A percentile compares a stretch with the other conserved stretches of the same genome.
Evolutionary conservation across 169 alveolate genomes (phyloP).

Genomic region (Eimeria zaria): DNA sequence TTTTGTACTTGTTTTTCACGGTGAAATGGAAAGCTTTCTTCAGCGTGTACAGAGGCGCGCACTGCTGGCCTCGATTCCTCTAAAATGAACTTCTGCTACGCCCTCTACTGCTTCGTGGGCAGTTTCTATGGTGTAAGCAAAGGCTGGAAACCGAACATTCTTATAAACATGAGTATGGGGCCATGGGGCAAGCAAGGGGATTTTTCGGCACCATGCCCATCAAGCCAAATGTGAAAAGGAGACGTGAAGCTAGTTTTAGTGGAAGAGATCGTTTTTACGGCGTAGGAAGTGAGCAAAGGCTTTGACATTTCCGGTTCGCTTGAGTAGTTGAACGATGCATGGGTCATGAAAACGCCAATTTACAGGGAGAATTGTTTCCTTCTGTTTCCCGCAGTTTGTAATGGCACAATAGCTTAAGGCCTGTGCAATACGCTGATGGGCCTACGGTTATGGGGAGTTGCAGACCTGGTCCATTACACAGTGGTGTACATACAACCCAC

Average conservation of each 20-base stretch:
- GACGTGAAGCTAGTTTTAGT: background rate
- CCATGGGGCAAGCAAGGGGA: background rate
- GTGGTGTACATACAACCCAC: background rate
- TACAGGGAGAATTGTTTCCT: background rate
- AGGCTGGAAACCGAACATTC: background rate
- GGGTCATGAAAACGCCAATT: background rate
- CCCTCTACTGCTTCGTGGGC: background rate
- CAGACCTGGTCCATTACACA: background rate
- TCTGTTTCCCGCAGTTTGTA: too few species aligned
- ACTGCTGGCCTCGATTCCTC: background rate
- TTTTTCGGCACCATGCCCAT: background rate
- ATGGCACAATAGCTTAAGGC: background rate
- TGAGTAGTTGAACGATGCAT: background rate
- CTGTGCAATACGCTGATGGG: background rate
- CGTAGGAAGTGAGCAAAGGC: background rate
- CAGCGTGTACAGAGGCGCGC: background rate
- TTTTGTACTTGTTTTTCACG: background rate
- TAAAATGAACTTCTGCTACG: background rate
- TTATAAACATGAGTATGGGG: background rate
- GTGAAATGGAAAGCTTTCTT: background rate
- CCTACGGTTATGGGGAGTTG: too few species aligned
- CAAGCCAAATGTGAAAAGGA: background rate
- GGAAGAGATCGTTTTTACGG: background rate
- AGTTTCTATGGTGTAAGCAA: background rate
- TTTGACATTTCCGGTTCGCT: background rate